Evolutionary conservation across 2,329 filamentous ascomycete genomes (phyloP), one percentile per base, ranked within the genome.

Genomic region (Ceratocystis alfenasii): DNA sequence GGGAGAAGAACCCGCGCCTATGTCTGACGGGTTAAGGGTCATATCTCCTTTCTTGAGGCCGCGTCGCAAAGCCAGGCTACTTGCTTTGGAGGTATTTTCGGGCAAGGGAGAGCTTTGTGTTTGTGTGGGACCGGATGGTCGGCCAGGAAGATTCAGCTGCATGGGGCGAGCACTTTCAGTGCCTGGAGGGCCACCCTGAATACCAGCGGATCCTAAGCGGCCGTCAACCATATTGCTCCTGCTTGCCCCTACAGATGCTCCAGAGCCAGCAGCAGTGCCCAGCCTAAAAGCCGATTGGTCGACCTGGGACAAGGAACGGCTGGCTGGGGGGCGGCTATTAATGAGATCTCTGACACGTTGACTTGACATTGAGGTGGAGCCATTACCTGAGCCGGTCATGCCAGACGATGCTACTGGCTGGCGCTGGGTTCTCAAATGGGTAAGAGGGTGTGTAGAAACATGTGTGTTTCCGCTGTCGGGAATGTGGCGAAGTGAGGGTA

Each of bases 11-110:
- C 1, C 55, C 6, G n/a, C 41, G 2, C 20, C 44, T 30, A 55
- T 64, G 22, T 33, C 57, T 41, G 66, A 53, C 8, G 48, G 20
- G 7, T n/a, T 44, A 4, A 65, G 64, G 15, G 28, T 67, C 61
- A 68, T 22, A 0, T 2, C 64, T 22, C 55, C 45, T 17, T 89
- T 77, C 69, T 81, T 86, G 5, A 82, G 82, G 3, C 76, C 75
- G 65, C 88, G 80, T 73, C 87, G 84, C 66, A 87, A 85, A 53
- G 86, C 86, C 65, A 91, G 75, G n/a, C 85, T 85, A 4, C 15
- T 25, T 3, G 41, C 4, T 60, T 63, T 63, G 3, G 60, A 15
- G 41, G 17, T 46, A 20, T 50, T 55, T 7, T 5, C 10, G 7
- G 28, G 30, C 12, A 22, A 33, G 17, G 20, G 63, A 41, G 44